phyloP scores from a whole-genome alignment of 768 basidiomycete species.

The Hydnum rufescens region DNA sequence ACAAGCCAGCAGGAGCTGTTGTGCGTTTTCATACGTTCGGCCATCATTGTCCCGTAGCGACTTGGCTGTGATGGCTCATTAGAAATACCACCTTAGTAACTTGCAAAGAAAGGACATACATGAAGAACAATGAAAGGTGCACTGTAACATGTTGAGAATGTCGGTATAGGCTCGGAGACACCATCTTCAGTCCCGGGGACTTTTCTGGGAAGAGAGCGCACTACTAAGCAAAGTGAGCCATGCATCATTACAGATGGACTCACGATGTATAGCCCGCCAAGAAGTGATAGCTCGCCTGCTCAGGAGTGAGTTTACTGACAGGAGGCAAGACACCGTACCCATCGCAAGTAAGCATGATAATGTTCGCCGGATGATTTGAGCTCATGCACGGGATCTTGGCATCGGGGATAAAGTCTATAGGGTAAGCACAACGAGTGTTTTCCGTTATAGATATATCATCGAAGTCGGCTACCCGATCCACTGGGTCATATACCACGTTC shows the following conservation, averaged over 20 bases:
- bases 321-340: slow-evolving; percentile 97
- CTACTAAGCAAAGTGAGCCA: background rate
- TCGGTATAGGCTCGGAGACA: slow-evolving; percentile 92
- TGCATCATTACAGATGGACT: slow-evolving; percentile 13
- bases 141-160: slow-evolving; percentile 97
- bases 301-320: slow-evolving; percentile 75
- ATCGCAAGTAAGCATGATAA: slow-evolving; percentile 94
- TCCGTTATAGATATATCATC: slow-evolving; percentile 94
- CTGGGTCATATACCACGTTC: slow-evolving; percentile 93
- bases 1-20: slow-evolving; percentile 93
- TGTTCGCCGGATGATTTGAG: slow-evolving; percentile 66
- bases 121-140: slow-evolving; percentile 99
- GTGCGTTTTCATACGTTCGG: slow-evolving; percentile 76
- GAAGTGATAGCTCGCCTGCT: slow-evolving; percentile 96
- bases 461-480: slow-evolving; percentile 71
- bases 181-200: slow-evolving; percentile 99
- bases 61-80: slow-evolving; percentile 30
- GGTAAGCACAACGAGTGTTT: slow-evolving; percentile 98
- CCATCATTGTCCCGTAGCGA: slow-evolving; percentile 93
- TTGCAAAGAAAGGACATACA: slow-evolving; percentile 5
- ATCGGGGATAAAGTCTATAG: slow-evolving; percentile 92
- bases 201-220: slow-evolving; percentile 31
- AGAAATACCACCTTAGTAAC: background rate
- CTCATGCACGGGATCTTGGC: slow-evolving; percentile 85
- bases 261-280: slow-evolving; percentile 89